Base-by-base conservation (phyloP, 805 yeast genomes). In the Hanseniaspora opuntiae region DNA sequence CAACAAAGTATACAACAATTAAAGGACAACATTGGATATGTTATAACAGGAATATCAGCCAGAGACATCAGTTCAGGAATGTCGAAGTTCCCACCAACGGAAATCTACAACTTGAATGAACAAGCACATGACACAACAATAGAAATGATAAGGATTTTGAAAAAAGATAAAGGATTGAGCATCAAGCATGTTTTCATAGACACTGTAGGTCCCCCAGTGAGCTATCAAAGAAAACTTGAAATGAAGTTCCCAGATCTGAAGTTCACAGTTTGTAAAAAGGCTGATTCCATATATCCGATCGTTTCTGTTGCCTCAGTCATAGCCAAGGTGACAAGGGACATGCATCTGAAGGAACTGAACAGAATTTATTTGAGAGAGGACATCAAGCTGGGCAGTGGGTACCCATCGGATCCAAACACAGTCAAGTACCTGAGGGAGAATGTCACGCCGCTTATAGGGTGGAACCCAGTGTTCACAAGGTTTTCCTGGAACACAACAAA, bases 51-150 rank as follows among this genome's bases (percentile, higher is more conserved):
- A 1, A 77, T 93, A 75, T 82, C 95, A 0, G 89, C 98, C 0
- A 70, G 78, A 41, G 97, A 90, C 63, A 90, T 93, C 7, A 79
- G 88, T 7, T 73, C 82, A 10, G 96, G 95, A 5, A 93, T 93
- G 99, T 74, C 88, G 38, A 74, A 81, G 40, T 81, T 81, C 1
- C 72, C 73, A 24, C 71, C 78, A 4, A 64, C 72, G 16, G 69
- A 70, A 50, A 68, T 70, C 53, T 64, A 71, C 57, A 90, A 90
- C 62, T 71, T 93, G 64, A 93, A 94, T 64, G 95, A 84, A 60
- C 98, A 93, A 67, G 98, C 98, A 0, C 97, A 93, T 62, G 95
- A 88, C 61, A 82, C 95, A 0, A 93, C 99, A 0, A 89, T 89
- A 63, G 79, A 71, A 16, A 68, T 93, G 56, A 87, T 93, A 39